Base-by-base conservation (phyloP, 805 yeast species). In the Torulaspora delbrueckii region DNA sequence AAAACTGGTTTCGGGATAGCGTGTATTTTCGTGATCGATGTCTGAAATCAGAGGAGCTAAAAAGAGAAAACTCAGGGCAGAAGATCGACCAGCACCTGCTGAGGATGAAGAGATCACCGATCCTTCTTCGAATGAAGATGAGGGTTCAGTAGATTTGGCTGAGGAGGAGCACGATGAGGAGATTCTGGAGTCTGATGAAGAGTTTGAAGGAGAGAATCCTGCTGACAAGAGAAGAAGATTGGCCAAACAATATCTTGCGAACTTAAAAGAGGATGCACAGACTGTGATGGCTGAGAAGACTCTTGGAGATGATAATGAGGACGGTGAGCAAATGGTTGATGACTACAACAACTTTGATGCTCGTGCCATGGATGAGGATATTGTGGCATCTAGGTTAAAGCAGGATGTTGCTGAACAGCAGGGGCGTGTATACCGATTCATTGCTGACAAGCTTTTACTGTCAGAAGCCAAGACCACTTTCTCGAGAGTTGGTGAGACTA, bases 181-280 rank as follows among this genome's bases (percentile, higher is more conserved):
- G 19, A 72, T 69, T n/a, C 51, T 76, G 18, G 78, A 76, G 12
- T 80, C 84, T 10, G 91, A 84, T 26, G 93, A 82, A 54, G 95
- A 84, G 55, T 79, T 81, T 53, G 79, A 71, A 12, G 75, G 73
- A 13, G 98, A 91, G 66, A 78, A 79, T 39, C 95, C 90, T 7
- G 95, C 96, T 0, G 99, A 93, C 60, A 89, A 87, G 67, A 79
- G 99, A 67, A 79, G 99, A 68, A 74, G 98, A 60, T 74, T 93
- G 48, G 98, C 98, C 13, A 89, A 89, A 66, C 93, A 90, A 66
- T 93, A 93, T 65, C 71, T 93, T 51, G 89, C 84, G 37, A 85
- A 84, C 59, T 69, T 93, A 58, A 80, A 85, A 62, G 68, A 71
- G 3, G 87, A 84, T 50, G 75, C 74, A 14, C 75, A 70, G 22